Evolutionary conservation across 2,329 filamentous ascomycete genomes (phyloP), one percentile per base, ranked within the genome.

Genomic region (Emmonsia crescens): DNA sequence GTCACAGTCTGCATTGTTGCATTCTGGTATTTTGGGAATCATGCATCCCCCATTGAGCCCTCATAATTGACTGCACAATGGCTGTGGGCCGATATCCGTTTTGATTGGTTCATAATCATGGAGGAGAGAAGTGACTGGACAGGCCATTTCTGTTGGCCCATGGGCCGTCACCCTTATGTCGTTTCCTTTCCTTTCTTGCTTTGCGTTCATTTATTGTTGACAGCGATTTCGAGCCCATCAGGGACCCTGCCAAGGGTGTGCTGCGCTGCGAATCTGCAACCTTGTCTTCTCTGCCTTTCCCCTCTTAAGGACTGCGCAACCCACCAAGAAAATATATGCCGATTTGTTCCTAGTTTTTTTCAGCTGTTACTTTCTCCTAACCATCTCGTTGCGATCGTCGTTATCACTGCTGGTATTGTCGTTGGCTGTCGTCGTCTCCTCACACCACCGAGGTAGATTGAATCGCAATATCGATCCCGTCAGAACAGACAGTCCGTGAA

Each of bases 261-360:
- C 24, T 44, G 55, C n/a, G 10, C 27, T 44, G 55, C 14, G 55
- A 57, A 57, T 31, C 38, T 31, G n/a, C 27, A 57, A 57, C 55
- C 55, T 27, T 46, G 55, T 19, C 38, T 31, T 8, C 55, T 46
- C 55, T 29, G 2, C 16, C 4, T 57, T 46, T 29, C 55, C 55
- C 55, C 38, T 46, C 38, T 57, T 57, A 57, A 57, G 55, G 40
- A 31, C 55, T 57, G 38, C 40, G 24, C 55, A 44, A 57, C 55
- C 55, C 38, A 44, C 55, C 55, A 57, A 46, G 14, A 31, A 31
- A 8, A 33, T 21, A 38, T 19, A 14, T 24, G 33, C 10, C 33
- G 52, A 38, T 21, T 21, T 36, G 31, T 38, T 27, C 27, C 27
- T 21, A 5, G 16, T 46, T 31, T 5, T 46, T 21, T 27, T 29